Evolutionary conservation across 805 yeast genomes (phyloP).

Genomic region (Yarrowia sp.): DNA sequence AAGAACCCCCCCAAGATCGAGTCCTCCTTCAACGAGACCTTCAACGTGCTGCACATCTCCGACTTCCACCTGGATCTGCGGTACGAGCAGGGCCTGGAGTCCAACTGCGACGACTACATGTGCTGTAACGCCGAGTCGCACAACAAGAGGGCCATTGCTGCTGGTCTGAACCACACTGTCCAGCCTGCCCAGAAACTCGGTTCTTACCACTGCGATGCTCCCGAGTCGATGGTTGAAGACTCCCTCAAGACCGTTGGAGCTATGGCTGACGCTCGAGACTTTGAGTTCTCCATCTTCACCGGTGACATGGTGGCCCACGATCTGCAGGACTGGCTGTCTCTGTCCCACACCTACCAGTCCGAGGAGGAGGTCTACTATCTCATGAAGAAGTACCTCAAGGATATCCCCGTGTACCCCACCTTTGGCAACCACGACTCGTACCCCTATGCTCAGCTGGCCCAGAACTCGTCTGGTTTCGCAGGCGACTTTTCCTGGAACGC

Average conservation of each 20-base stretch:
- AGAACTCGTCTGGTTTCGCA: slow-evolving; percentile 55
- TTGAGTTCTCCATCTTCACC: slow-evolving; percentile 70
- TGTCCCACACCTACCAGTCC: slow-evolving; percentile 58
- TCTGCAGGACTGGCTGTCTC: slow-evolving; percentile 54
- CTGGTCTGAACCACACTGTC: slow-evolving; percentile 45
- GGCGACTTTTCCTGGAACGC: slow-evolving; percentile 57
- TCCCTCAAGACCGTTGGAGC: slow-evolving; percentile 57
- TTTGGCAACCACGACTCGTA: slow-evolving; percentile 76
- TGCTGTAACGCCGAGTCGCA: slow-evolving; percentile 59
- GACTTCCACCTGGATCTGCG: slow-evolving; percentile 69
- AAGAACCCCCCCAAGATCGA: slow-evolving; percentile 56
- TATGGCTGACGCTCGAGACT: slow-evolving; percentile 52
- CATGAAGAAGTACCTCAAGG: slow-evolving; percentile 59
- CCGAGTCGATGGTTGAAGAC: slow-evolving; percentile 65
- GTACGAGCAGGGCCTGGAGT: slow-evolving; percentile 56
- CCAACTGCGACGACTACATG: slow-evolving; percentile 57
- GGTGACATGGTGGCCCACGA: slow-evolving; percentile 79
- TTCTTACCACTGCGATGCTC: slow-evolving; percentile 70
- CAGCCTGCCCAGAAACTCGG: slow-evolving; percentile 69
- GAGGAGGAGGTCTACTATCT: slow-evolving; percentile 60
- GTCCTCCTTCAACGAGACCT: slow-evolving; percentile 50
- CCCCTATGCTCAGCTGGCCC: slow-evolving; percentile 75
- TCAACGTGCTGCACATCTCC: slow-evolving; percentile 69
- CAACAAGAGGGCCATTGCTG: slow-evolving; percentile 33
- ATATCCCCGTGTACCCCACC: slow-evolving; percentile 65